A percentile compares a stretch with the other conserved stretches of the same genome.
Evolutionary conservation across 228 moss, liverwort and hornwort species (phyloP).

Genomic region (Sphagnum magellanicum): DNA sequence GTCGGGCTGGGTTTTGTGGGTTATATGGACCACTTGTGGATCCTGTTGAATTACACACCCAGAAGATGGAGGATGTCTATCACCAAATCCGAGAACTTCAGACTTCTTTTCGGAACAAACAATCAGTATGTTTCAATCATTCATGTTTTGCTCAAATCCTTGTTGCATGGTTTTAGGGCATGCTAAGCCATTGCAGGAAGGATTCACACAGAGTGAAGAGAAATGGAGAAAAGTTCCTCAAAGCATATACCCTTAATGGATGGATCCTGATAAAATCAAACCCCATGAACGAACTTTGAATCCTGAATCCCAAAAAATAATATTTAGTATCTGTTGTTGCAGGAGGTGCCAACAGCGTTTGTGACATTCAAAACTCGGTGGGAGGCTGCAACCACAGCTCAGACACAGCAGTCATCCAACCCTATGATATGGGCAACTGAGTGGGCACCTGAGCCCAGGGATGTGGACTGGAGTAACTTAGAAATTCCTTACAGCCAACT

Average conservation of each 20-base stretch:
- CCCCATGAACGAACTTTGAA: no score
- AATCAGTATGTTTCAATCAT: no score
- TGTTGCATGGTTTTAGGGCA: no score
- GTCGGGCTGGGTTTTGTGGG: conserved; percentile 58
- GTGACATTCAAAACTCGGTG: conserved; percentile 73
- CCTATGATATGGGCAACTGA: conserved; percentile 68
- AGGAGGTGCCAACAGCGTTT: conserved; percentile 76
- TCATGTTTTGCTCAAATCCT: no score
- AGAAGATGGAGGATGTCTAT: conserved; percentile 61
- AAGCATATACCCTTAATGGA: no score
- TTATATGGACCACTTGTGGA: conserved; percentile 69
- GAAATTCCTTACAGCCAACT: conserved; percentile 57
- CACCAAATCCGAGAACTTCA: conserved; percentile 63
- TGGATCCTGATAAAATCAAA: no score
- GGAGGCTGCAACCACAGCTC: conserved; percentile 76
- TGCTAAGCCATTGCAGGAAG: no score
- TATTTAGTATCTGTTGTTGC: not conserved
- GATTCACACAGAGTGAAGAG: no score
- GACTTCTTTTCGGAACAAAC: conserved; percentile 52
- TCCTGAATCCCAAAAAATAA: no score
- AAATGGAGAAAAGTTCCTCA: no score
- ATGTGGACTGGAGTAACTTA: conserved; percentile 73
- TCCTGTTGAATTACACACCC: conserved; percentile 51
- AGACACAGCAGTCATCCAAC: conserved; percentile 73
- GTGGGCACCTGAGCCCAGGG: conserved; percentile 94